Evolutionary conservation across 768 basidiomycete species (phyloP).

Genomic region (Leccinum boreale): DNA sequence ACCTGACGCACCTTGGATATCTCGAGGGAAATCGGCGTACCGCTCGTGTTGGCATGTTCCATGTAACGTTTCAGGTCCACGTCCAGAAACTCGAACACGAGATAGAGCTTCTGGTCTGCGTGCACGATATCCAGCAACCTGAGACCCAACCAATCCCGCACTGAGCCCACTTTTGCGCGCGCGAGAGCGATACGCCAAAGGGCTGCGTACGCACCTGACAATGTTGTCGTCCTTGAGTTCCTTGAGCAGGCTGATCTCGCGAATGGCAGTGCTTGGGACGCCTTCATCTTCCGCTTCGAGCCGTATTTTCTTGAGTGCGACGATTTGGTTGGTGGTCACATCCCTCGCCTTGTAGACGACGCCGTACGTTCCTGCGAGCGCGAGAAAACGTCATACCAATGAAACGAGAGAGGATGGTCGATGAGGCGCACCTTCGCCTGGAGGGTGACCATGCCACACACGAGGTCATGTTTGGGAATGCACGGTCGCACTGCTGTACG

Average conservation of each 20-base stretch:
- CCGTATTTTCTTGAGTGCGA: constrained; percentile 98
- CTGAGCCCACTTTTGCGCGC: constrained; percentile 7
- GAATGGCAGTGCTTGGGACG: constrained; percentile 95
- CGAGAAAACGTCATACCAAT: constrained; percentile 7
- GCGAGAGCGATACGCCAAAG: neutral
- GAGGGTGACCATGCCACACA: constrained; percentile 16
- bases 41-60: constrained; percentile 74
- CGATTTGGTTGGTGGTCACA: constrained; percentile 70
- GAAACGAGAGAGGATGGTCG: neutral
- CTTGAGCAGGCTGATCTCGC: constrained; percentile 96
- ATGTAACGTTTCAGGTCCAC: constrained; percentile 97
- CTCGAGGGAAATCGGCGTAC: constrained; percentile 66
- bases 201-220: constrained; percentile 61
- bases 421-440: constrained; percentile 42
- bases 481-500: constrained; percentile 36
- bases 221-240: constrained; percentile 96
- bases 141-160: neutral
- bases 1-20: constrained; percentile 71
- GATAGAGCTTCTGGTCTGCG: constrained; percentile 93
- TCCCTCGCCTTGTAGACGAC: constrained; percentile 98
- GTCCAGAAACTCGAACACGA: constrained; percentile 97
- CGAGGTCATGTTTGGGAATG: constrained; percentile 5
- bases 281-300: constrained; percentile 99
- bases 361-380: constrained; percentile 88
- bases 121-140: constrained; percentile 97